Conservation (phyloP, 306 rosid genomes). For the Lathyrus tuberosus region DNA sequence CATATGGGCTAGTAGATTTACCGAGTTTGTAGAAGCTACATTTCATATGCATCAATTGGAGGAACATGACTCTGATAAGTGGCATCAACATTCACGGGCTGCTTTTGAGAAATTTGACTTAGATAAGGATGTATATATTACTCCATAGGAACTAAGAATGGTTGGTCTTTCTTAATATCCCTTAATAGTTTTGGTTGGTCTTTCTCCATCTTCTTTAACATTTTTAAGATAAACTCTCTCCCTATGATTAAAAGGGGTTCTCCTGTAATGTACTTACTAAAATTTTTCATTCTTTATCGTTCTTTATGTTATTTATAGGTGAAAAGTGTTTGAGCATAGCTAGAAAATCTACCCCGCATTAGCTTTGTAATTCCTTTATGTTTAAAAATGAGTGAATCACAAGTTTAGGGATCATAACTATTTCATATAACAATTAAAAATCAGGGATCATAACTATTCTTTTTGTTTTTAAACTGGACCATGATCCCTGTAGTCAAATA, state of each 20-base stretch:
- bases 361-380: too few relatives aligned
- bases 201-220: conserved; percentile 23
- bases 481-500: too few relatives aligned
- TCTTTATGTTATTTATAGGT: background rate
- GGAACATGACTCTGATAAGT: conserved; percentile 91
- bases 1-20: conserved; percentile 96
- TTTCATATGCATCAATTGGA: conserved; percentile 94
- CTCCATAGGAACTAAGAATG: conserved; percentile 94
- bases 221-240: conserved; percentile 16
- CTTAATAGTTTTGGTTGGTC: conserved; percentile 58
- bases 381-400: background rate
- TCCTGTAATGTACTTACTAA: background rate
- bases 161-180: conserved; percentile 53
- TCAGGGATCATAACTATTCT: too few relatives aligned
- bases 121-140: conserved; percentile 89
- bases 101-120: too few relatives aligned
- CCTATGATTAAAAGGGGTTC: conserved; percentile 8
- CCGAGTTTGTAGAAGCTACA: conserved; percentile 94
- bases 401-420: too few relatives aligned
- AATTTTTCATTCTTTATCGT: background rate
- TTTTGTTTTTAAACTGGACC: too few relatives aligned
- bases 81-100: conserved; percentile 80
- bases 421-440: too few relatives aligned
- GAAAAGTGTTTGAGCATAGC: conserved; percentile 14
- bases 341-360: background rate